Evolutionary conservation across 2,329 filamentous ascomycete species (phyloP), one percentile per base, ranked within the genome.

Genomic region (Calonectria crousiana): DNA sequence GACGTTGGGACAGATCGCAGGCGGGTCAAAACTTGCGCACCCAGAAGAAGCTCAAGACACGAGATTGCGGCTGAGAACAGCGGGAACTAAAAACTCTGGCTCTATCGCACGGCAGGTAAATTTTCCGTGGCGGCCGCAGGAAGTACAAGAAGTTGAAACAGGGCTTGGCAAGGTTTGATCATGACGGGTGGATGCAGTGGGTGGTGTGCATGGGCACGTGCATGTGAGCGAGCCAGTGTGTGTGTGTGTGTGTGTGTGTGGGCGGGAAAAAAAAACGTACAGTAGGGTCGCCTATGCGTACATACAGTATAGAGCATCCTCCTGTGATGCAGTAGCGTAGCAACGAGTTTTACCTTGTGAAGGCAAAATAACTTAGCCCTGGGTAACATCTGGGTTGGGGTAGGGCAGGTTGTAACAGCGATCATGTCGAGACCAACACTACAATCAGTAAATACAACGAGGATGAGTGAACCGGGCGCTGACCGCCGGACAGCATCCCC

Each of bases 141-240:
- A 5, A 44, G 68, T 49, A 69, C 38, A 66, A 34, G 20, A 38
- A 58, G 66, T 65, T 73, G 71, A 73, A 73, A 73, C 71, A 73
- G 47, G 71, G 44, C 34, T 73, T 62, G 58, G 65, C 49, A 62
- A 26, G 60, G 56, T 47, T 28, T 64, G 47, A 64, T 71, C 58
- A 65, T 30, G 34, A 47, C 34, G 68, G 36, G 26, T 56, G 44
- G 44, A 13, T 47, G 44, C 18, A 20, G 44, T 47, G 41, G 28
- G 41, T 36, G 30, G 30, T 41, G 56, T 60, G 56, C 56, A 60
- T 38, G 52, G 34, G 41, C 60, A 65, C 38, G 30, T 65, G 41
- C 41, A 49, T 49, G 41, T 34, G 41, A 23, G 47, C 16, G 66
- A 23, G 51, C 26, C 14, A 44, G 41, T n/a, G 36, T 58, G 66